phyloP scores from a whole-genome alignment of 345 rosid genomes.

The Hibiscus mutabilis region DNA sequence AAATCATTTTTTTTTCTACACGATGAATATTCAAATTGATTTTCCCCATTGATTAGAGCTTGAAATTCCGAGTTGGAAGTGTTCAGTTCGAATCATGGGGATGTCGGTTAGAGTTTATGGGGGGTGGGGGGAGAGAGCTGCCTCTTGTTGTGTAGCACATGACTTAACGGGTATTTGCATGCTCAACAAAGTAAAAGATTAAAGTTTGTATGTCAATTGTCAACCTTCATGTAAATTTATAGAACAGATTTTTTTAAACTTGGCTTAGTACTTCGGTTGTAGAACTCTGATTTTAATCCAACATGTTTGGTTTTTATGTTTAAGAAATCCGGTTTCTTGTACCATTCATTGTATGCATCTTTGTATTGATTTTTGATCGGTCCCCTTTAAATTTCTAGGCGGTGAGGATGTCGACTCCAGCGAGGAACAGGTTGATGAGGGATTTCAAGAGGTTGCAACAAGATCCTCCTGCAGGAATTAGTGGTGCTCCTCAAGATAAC shows the following conservation, averaged over 20 bases:
- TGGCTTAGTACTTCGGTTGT: neutral
- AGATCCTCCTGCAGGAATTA: no score
- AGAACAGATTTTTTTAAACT: neutral
- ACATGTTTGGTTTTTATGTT: neutral
- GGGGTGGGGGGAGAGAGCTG: neutral
- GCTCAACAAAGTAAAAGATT: neutral
- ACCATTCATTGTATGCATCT: neutral
- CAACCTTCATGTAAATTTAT: neutral
- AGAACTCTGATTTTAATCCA: neutral
- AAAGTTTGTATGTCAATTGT: neutral
- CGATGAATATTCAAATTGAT: neutral
- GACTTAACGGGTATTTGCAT: neutral
- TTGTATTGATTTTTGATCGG: neutral
- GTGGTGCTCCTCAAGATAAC: no score
- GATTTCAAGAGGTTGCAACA: no score
- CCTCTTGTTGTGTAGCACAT: neutral
- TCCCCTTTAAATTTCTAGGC: conserved; percentile 12
- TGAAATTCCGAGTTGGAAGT: neutral
- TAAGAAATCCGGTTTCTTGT: neutral
- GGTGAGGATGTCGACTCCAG: conserved; percentile 54
- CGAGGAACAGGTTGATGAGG: no score
- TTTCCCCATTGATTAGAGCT: neutral
- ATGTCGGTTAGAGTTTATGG: neutral
- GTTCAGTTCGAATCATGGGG: neutral
- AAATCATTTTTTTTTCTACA: neutral